Conservation (phyloP, 331 rosid species). For the Erythrophleum ivorense region DNA sequence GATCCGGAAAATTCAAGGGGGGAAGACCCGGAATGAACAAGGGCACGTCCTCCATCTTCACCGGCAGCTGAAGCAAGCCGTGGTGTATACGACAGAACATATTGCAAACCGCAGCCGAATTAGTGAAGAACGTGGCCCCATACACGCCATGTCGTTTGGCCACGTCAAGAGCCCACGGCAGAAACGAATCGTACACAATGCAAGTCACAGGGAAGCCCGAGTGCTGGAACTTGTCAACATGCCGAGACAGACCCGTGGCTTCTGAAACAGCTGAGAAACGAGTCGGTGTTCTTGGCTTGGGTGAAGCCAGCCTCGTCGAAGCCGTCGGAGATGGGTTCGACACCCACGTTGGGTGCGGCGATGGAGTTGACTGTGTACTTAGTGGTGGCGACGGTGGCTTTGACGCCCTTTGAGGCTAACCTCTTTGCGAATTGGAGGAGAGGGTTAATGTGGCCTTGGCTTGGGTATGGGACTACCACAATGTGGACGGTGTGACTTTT, state of each 20-base stretch:
- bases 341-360: slow-evolving; percentile 31
- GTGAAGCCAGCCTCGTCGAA: slow-evolving; percentile 55
- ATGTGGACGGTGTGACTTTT: slow-evolving; percentile 47
- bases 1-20: slow-evolving; percentile 50
- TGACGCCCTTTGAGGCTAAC: slow-evolving; percentile 57
- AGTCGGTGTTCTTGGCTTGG: slow-evolving; percentile 35
- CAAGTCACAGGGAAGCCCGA: slow-evolving; percentile 48
- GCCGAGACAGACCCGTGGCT: slow-evolving; percentile 49
- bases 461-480: slow-evolving; percentile 62
- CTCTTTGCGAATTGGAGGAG: slow-evolving; percentile 75
- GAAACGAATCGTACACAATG: slow-evolving; percentile 66
- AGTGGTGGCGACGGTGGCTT: slow-evolving; percentile 71
- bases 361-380: slow-evolving; percentile 56
- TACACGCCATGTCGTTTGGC: slow-evolving; percentile 56
- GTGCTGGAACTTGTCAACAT: slow-evolving; percentile 35
- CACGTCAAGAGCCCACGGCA: slow-evolving; percentile 75
- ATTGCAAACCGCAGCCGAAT: slow-evolving; percentile 61
- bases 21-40: slow-evolving; percentile 58
- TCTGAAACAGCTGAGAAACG: slow-evolving; percentile 50
- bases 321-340: slow-evolving; percentile 61
- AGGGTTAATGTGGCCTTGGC: slow-evolving; percentile 89
- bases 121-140: slow-evolving; percentile 72
- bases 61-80: slow-evolving; percentile 51
- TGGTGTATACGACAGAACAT: slow-evolving; percentile 55
- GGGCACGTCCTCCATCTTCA: slow-evolving; percentile 49